Evolutionary conservation across 2,329 filamentous ascomycete genomes (phyloP), one percentile per base, ranked within the genome.

Genomic region (Xylaria sp.): DNA sequence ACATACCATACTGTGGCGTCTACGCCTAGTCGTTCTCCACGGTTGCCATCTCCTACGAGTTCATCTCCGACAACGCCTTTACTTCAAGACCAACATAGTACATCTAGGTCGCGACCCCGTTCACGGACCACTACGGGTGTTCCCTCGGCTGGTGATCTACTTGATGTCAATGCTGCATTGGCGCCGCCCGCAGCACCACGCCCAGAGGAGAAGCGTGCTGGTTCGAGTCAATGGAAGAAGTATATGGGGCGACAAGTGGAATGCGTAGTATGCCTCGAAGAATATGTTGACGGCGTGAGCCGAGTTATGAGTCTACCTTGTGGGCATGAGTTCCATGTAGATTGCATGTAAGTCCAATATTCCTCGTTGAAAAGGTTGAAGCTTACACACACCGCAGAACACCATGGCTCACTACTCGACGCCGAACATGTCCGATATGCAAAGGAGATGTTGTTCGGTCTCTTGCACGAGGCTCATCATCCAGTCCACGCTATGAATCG

Each of bases 351-450:
- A 89, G 93, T 90, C 55, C 47, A 8, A 3, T 60, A 11, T 19
- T 35, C 28, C 56, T 47, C 57, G 25, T 61, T 53, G 33, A 0
- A 53, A 47, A 37, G 42, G 57, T 55, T n/a, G 17, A 38, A 9
- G 38, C 67, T 67, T 61, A 71, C 72, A 73, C 64, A 74, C 71
- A 46, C 51, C 31, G 42, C 67, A 97, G 93, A 74, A 98, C 95
- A 4, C 95, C 95, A 1, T 99, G 95, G 95, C 82, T 99, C 55
- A 97, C 94, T 0, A 98, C 94, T 15, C 89, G 94, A 51, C 90
- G 95, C 67, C 89, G 95, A 66, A 99, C 95, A n/a, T 99, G 95
- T 72, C 95, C 95, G 0, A 98, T 99, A 64, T 99, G 95, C 81
- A 99, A 99, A 80, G 93, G 94, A 51, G 95, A 99, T 74, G 95